Evolutionary conservation across 2,329 filamentous ascomycete genomes (phyloP), one percentile per base, ranked within the genome.

Genomic region (Cladophialophora immunda): DNA sequence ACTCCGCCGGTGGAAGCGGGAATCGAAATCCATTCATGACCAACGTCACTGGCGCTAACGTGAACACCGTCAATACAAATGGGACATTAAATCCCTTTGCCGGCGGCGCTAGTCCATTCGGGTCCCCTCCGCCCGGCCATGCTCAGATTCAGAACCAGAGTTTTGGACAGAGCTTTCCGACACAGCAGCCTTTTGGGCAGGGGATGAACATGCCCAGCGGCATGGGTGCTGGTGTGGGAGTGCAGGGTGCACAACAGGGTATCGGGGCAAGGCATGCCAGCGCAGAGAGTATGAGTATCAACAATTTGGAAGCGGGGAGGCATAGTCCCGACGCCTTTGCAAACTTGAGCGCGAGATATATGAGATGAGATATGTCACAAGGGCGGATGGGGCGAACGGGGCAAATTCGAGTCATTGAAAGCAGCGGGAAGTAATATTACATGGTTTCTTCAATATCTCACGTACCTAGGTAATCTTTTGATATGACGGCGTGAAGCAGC

Each of bases 281-380:
- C 73, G 79, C 82, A 67, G 82, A 81, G 56, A 84, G 82, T 58
- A 78, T 84, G 45, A 81, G 83, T 69, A 76, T 84, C 62, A 81
- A 77, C 58, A 79, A 79, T 15, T 73, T 81, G 41, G 81, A 83
- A 65, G 81, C 73, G 62, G 82, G 82, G 3, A 76, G 82, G 36
- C 81, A 84, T 70, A 84, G 82, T 69, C 82, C 82, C 6, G 82
- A 84, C 74, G 80, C 82, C 8, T 84, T 84, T 76, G 81, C 82
- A 27, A 83, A 77, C 73, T 70, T 84, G 70, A 84, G 82, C 69
- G 79, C 82, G 52, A 76, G 81, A 64, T 81, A 80, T 72, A 76
- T 78, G 72, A 67, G 66, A 57, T 69, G 61, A 61, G 38, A 41
- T 17, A 41, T n/a, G 38, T n/a, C 38, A 41, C 38, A 17, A 41